Conservation (phyloP, 768 basidiomycete genomes). For the Tephrocybe sp. region DNA sequence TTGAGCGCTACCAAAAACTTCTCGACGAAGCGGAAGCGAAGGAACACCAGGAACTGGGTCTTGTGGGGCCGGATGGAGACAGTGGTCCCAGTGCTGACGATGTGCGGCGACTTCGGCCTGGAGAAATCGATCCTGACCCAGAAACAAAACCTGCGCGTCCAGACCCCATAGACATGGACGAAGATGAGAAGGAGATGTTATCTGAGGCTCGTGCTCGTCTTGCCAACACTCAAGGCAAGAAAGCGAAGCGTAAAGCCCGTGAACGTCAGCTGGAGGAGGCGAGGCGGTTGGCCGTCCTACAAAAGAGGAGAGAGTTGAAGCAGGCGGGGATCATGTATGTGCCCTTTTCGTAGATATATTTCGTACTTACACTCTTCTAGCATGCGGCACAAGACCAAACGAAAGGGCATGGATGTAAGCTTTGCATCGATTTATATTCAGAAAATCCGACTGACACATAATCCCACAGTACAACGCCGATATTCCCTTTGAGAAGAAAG, state of each 20-base stretch:
- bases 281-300: constrained; percentile 87
- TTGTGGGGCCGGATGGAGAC: constrained; percentile 82
- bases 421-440: constrained; percentile 1
- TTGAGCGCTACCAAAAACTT: constrained; percentile 97
- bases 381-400: constrained; percentile 92
- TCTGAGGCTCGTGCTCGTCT: constrained; percentile 97
- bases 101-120: constrained; percentile 83
- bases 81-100: constrained; percentile 90
- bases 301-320: constrained; percentile 97
- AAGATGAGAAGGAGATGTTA: constrained; percentile 99
- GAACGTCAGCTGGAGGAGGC: constrained; percentile 98
- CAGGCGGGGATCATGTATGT: constrained; percentile 95
- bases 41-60: constrained; percentile 92
- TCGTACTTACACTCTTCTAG: constrained; percentile 33
- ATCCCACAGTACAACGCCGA: constrained; percentile 86
- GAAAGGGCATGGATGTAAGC: constrained; percentile 96
- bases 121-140: constrained; percentile 98
- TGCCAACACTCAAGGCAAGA: constrained; percentile 99
- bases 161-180: constrained; percentile 99
- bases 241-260: constrained; percentile 97
- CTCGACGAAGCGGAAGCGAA: constrained; percentile 96
- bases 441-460: constrained; percentile 8
- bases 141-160: constrained; percentile 98
- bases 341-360: constrained; percentile 2
- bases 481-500: constrained; percentile 97